Conservation (phyloP, 306 rosid genomes). For the Lagenaria siceraria region DNA sequence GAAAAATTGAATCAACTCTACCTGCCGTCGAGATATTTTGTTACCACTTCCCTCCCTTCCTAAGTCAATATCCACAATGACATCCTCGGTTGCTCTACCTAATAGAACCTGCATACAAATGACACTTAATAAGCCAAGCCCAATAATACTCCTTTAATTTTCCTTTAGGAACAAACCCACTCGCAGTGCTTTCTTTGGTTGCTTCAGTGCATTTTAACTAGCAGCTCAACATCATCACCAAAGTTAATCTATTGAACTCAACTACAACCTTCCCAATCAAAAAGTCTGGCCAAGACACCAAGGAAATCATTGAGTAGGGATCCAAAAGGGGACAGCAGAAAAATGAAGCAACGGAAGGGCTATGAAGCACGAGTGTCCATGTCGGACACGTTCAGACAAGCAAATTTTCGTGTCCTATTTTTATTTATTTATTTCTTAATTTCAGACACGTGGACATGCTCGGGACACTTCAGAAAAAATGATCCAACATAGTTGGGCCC, state of each 20-base stretch:
- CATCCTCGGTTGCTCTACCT: constrained; percentile 71
- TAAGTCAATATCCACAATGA: constrained; percentile 78
- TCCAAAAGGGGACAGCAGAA: background rate
- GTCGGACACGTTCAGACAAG: too few species aligned
- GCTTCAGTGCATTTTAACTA: background rate
- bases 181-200: background rate
- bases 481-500: too few species aligned
- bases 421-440: too few species aligned
- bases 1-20: constrained; percentile 14
- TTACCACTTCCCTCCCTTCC: constrained; percentile 59
- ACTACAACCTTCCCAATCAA: background rate
- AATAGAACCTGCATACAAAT: constrained; percentile 54
- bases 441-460: too few species aligned
- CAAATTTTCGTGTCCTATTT: too few species aligned
- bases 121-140: background rate
- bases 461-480: too few species aligned
- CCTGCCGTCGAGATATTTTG: constrained; percentile 89
- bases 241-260: background rate
- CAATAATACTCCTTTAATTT: background rate
- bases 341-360: background rate
- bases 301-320: background rate
- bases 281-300: background rate
- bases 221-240: background rate
- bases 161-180: background rate
- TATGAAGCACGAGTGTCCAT: too few species aligned